These are phyloP conservation scores for Fusarium nisikadoi DNA, from an alignment of 2,329 filamentous ascomycete species.

Conservation along the genomic window DNA sequence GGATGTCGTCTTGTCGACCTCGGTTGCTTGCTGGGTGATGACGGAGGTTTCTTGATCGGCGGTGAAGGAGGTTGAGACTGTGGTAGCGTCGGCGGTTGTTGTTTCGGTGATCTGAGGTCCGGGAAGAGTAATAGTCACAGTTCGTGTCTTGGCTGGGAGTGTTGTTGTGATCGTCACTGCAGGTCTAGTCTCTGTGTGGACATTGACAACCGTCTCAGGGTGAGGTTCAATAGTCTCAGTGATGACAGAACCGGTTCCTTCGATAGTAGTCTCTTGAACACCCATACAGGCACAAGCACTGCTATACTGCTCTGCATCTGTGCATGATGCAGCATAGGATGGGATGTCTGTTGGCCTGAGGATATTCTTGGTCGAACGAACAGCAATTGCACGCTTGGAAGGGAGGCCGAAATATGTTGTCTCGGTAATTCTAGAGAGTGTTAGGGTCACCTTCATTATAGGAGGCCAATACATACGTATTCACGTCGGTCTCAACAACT, in stretches of 20 bases:
- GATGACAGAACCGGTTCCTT: not conserved
- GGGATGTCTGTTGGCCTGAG: not conserved
- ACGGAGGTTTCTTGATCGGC: not conserved
- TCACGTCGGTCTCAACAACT: not conserved
- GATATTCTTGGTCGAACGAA: not conserved
- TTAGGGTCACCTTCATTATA: too few relatives aligned
- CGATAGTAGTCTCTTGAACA: not conserved
- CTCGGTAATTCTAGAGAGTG: too few relatives aligned
- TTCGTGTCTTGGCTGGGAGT: not conserved
- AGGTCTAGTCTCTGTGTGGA: not conserved
- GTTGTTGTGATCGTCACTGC: not conserved
- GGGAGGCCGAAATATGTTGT: not conserved
- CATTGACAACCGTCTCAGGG: not conserved
- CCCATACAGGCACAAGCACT: not conserved
- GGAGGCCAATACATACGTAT: accelerated
- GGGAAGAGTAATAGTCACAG: not conserved
- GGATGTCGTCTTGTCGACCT: not conserved
- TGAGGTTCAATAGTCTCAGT: not conserved
- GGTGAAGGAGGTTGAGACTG: accelerated
- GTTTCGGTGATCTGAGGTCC: not conserved
- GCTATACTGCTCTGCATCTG: not conserved
- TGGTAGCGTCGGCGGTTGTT: not conserved
- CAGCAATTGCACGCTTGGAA: not conserved
- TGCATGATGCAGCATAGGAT: not conserved
- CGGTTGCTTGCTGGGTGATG: accelerated